A percentile compares a stretch with the other conserved stretches of the same genome.
phyloP scores from a whole-genome alignment of 306 rosid species.

The Dryas octopetala region DNA sequence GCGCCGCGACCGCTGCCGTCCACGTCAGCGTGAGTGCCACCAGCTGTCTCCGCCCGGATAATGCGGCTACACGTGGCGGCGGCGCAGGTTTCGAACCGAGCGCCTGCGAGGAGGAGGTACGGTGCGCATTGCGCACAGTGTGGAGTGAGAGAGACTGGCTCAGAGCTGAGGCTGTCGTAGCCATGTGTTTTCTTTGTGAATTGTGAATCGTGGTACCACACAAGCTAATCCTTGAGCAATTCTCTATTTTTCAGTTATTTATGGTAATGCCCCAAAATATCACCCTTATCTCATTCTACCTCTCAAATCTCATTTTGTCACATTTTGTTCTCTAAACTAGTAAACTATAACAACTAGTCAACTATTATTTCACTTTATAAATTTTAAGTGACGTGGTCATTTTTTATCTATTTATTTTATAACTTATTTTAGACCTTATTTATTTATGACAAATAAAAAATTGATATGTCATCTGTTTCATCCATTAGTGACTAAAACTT shows the following conservation, averaged over 20 bases:
- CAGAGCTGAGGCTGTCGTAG: conserved; percentile 46
- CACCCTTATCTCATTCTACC: no score
- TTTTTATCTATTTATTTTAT: no score
- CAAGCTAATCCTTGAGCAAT: neutral
- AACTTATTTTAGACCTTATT: no score
- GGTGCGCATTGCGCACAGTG: conserved; percentile 30
- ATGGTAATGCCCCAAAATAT: no score
- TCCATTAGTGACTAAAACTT: no score
- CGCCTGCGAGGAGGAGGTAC: conserved; percentile 24
- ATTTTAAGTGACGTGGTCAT: no score
- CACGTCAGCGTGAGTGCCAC: conserved; percentile 53
- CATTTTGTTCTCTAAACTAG: no score
- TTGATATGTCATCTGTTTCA: no score
- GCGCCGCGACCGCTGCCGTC: conserved; percentile 45
- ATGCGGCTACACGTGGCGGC: conserved; percentile 1
- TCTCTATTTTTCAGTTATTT: neutral
- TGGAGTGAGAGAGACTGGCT: conserved; percentile 37
- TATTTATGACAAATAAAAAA: no score
- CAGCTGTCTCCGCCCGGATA: conserved; percentile 53
- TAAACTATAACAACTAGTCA: no score
- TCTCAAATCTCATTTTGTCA: no score
- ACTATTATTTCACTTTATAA: no score
- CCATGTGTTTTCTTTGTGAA: conserved; percentile 25
- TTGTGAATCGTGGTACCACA: neutral
- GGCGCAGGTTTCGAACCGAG: conserved; percentile 8